These are phyloP conservation scores for Xylariaceae sp. DNA, from an alignment of 2,329 filamentous ascomycete species.

Conservation along the genomic window DNA sequence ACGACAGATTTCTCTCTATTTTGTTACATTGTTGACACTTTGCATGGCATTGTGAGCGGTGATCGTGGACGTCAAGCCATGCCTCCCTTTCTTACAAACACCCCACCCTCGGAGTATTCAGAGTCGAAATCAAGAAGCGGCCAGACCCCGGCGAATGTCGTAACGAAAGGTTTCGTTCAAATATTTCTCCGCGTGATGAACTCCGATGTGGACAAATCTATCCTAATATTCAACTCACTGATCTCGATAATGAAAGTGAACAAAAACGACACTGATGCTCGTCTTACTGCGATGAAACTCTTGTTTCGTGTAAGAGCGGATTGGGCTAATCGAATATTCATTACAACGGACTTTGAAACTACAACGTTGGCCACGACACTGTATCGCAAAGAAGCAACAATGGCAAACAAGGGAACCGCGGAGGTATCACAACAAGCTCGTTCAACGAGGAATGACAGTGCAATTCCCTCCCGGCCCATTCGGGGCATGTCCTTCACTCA, in stretches of 20 bases:
- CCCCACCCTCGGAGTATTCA: conserved; percentile 12
- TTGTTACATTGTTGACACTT: conserved; percentile 50
- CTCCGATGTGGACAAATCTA: conserved; percentile 59
- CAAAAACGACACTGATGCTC: conserved; percentile 62
- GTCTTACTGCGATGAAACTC: conserved; percentile 70
- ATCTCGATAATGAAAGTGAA: conserved; percentile 59
- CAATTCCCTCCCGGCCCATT: conserved; percentile 38
- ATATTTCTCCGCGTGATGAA: conserved; percentile 75
- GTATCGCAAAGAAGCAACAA: conserved; percentile 57
- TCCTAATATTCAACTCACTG: conserved; percentile 58
- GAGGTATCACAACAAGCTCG: conserved; percentile 46
- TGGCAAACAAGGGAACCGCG: conserved; percentile 48
- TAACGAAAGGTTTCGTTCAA: conserved; percentile 65
- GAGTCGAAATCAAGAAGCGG: conserved; percentile 18
- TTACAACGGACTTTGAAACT: conserved; percentile 67
- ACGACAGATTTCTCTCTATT: conserved; percentile 58
- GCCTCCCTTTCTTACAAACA: conserved; percentile 26
- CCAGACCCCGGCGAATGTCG: conserved; percentile 64
- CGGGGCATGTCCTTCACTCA: conserved; percentile 53
- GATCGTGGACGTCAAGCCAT: conserved; percentile 45
- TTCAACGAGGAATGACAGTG: conserved; percentile 42
- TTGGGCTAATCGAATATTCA: conserved; percentile 70
- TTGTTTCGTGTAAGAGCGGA: conserved; percentile 82
- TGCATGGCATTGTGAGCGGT: conserved; percentile 47
- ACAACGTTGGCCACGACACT: conserved; percentile 69